Percentiles rank a stretch among this genome's conserved stretches.
Conservation (phyloP, 1,284 basidiomycete species). For the Moesziomyces sp. region DNA sequence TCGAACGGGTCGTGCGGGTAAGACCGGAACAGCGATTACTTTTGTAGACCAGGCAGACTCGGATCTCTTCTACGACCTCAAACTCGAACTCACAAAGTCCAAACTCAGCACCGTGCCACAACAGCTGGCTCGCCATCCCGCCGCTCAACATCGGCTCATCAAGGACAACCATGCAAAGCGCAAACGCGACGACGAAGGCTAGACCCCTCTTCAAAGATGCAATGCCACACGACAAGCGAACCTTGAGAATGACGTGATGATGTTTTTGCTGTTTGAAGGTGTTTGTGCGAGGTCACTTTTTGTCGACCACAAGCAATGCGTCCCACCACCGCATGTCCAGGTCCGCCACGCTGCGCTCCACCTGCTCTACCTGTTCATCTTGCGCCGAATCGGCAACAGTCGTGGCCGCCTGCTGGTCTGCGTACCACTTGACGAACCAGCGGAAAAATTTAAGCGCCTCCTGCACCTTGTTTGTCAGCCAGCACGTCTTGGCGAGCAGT, state of each 20-base stretch:
- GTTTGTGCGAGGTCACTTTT: not conserved
- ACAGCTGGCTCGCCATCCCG: constrained; percentile 60
- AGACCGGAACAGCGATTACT: constrained; percentile 89
- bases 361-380: not conserved
- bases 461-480: constrained; percentile 34
- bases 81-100: constrained; percentile 57
- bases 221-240: not conserved
- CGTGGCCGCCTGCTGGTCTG: constrained; percentile 19
- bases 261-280: not conserved
- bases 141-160: constrained; percentile 49
- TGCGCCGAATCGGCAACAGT: not conserved
- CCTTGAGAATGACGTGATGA: not conserved
- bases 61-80: constrained; percentile 78
- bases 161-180: constrained; percentile 26
- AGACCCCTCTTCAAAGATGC: not conserved
- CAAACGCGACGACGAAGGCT: constrained; percentile 44
- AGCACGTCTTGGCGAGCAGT: constrained; percentile 26
- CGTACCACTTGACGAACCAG: constrained; percentile 38
- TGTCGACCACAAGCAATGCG: constrained; percentile 17
- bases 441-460: constrained; percentile 31
- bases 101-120: constrained; percentile 53
- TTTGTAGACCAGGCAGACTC: constrained; percentile 95
- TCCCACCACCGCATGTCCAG: constrained; percentile 42
- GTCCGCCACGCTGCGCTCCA: constrained; percentile 13
- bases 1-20: constrained; percentile 95